Conservation (phyloP, 2,329 filamentous ascomycete species). For the Apiospora arundinis region DNA sequence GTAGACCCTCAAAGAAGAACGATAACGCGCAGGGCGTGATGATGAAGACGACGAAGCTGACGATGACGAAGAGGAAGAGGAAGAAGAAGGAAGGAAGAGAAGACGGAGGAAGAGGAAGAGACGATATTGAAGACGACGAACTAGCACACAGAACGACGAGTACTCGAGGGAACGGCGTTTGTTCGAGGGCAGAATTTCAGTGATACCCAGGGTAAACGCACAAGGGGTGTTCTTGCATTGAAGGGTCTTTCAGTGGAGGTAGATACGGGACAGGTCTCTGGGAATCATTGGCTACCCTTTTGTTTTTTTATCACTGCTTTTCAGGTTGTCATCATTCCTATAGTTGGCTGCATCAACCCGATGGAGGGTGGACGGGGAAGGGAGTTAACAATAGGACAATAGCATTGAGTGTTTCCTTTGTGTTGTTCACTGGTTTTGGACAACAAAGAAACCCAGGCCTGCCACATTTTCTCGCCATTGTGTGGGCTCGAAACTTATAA, state of each 20-base stretch:
- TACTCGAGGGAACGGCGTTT: conserved; percentile 20
- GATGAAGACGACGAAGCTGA: conserved; percentile 11
- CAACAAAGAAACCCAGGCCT: neutral
- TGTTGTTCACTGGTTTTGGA: neutral
- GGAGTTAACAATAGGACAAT: conserved; percentile 18
- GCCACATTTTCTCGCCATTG: neutral
- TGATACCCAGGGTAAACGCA: conserved; percentile 23
- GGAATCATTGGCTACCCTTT: neutral
- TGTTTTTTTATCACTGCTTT: neutral
- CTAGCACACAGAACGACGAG: neutral
- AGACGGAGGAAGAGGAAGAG: no score
- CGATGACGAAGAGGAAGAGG: neutral
- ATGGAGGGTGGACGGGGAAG: neutral
- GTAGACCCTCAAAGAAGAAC: neutral
- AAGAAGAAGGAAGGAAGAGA: no score
- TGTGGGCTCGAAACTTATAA: neutral
- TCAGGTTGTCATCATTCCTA: neutral
- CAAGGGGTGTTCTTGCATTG: conserved; percentile 19
- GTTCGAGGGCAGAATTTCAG: conserved; percentile 21
- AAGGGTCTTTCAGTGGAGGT: neutral
- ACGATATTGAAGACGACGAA: neutral
- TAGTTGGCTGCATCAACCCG: conserved; percentile 15
- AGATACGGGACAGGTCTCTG: neutral
- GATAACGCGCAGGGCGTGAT: conserved; percentile 11
- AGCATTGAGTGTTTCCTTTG: conserved; percentile 10